Conservation (phyloP, 2,329 filamentous ascomycete species). For the Lachnellula suecica region DNA sequence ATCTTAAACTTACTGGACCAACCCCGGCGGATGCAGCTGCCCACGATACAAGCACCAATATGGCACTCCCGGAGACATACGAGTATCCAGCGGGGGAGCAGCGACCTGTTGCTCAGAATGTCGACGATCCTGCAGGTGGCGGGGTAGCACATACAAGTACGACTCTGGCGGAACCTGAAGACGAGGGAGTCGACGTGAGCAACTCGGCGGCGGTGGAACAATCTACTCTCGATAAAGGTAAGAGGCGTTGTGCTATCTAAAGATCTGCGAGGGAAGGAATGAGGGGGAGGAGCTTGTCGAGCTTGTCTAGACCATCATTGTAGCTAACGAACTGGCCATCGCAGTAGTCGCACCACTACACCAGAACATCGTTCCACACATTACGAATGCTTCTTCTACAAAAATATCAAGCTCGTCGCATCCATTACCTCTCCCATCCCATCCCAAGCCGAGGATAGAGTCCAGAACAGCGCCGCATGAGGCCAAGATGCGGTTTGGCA, state of each 20-base stretch:
- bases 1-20: too few species aligned
- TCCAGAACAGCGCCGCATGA: constrained; percentile 5
- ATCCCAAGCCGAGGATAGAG: constrained; percentile 8
- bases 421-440: constrained; percentile 6
- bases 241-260: not conserved
- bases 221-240: not conserved
- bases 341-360: not conserved
- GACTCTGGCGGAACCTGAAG: not conserved
- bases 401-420: not conserved
- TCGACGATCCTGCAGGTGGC: not conserved
- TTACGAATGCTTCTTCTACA: not conserved
- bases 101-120: not conserved
- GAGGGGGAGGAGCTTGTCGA: not conserved
- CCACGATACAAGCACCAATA: too few species aligned
- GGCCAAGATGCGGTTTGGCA: constrained; percentile 26
- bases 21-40: not conserved
- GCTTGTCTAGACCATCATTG: not conserved
- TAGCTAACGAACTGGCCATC: not conserved
- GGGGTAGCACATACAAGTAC: too few species aligned
- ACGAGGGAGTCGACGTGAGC: not conserved
- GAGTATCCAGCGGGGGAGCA: not conserved
- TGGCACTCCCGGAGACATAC: not conserved
- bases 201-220: not conserved
- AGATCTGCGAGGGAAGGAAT: too few species aligned
- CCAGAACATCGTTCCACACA: not conserved